Evolutionary conservation across 2,329 filamentous ascomycete genomes (phyloP).

Genomic region (Trichoderma afroharzianum): DNA sequence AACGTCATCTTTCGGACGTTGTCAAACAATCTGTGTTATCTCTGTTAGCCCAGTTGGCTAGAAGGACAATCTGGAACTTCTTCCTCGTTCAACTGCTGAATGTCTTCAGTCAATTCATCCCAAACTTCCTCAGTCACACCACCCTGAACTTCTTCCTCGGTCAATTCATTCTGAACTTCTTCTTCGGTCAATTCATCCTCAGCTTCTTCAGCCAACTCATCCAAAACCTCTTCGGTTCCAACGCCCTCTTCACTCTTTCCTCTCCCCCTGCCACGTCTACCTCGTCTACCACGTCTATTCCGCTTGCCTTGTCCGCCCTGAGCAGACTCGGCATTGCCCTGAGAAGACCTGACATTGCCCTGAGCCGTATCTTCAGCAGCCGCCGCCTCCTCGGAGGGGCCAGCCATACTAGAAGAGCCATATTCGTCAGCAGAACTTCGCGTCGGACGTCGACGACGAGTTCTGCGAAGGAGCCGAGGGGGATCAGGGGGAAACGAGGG

Average conservation of each 20-base stretch:
- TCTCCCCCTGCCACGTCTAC: not conserved
- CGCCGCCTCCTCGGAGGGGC: not conserved
- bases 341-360: not conserved
- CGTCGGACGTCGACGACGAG: not conserved
- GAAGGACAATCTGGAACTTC: not conserved
- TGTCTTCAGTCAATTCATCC: not conserved
- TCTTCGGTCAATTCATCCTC: not conserved
- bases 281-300: not conserved
- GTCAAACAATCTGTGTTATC: not conserved
- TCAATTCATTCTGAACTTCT: not conserved
- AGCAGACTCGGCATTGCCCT: not conserved
- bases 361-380: not conserved
- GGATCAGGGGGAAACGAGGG: not conserved
- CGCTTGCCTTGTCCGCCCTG: not conserved
- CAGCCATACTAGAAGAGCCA: not conserved
- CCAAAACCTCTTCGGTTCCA: not conserved
- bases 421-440: not conserved
- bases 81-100: no score
- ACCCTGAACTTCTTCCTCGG: not conserved
- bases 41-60: not conserved
- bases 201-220: not conserved
- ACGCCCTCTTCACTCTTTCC: not conserved
- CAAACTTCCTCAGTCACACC: not conserved
- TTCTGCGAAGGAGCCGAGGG: not conserved
- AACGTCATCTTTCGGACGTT: not conserved